Base-by-base conservation (phyloP, 805 yeast species). In the Komagataella kurtzmanii region DNA sequence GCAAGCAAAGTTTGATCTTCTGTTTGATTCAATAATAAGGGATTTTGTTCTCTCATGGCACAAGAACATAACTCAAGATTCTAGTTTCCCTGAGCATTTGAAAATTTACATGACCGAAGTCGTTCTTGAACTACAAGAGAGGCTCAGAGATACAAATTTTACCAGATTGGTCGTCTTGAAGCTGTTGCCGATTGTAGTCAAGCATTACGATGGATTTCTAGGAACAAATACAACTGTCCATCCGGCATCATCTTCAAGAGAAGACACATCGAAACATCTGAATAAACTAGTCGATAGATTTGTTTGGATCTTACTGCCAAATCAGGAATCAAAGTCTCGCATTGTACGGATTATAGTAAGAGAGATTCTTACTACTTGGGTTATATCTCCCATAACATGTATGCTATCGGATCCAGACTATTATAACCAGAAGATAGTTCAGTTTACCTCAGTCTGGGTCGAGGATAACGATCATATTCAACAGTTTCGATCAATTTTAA, bases 401-500 rank as follows among this genome's bases (percentile, higher is more conserved):
- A 75, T 83, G 66, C 57, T 84, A 1, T 66, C 83, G 0, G 90
- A 85, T 49, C 79, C 91, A 1, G 95, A 88, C 61, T 84, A 79
- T 54, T 85, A 84, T 78, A 90, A 90, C 61, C 76, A 79, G 52
- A 59, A 73, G 45, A 71, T 88, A 14, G 80, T 81, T 7, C 75
- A 76, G 50, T 62, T 75, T 1, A 76, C 85, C 1, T 82, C 88
- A 3, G 75, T 74, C 30, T 75, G 84, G 10, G 69, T 90, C 61
- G 80, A 80, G 55, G 95, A 88, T 59, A 70, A 89, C 52, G 76
- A 76, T 44, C 88, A 86, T 59, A 95, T 89, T 0, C 77, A 82
- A 54, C 76, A 80, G 56, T 73, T 90, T 19, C 68, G 95, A 54
- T 79, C 75, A 19, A 85, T 87, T 1, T 67, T 89, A 43, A 83